Base-by-base conservation (phyloP, 164 flowering plant genomes). In the Liquidambar formosana region DNA sequence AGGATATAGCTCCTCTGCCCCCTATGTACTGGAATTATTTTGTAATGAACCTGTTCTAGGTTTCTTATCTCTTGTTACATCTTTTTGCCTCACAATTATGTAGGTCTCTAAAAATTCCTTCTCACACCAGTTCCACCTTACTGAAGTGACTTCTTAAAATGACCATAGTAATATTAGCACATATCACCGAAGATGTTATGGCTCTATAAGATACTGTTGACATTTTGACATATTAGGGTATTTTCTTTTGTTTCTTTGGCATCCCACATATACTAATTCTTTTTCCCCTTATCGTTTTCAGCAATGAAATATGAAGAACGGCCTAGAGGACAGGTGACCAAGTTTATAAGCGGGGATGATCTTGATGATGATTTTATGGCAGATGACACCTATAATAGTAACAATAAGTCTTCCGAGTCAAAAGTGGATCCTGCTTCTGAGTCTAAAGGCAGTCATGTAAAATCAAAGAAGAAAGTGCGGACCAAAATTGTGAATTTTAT, bases 281-380 rank as follows among this genome's bases (percentile, higher is more conserved):
- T 16, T n/a, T 22, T 49, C 23, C 8, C 14, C 56, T 15, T 73
- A 52, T 65, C 53, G 54, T 60, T 69, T 69, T 57, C 85, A 82
- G 85, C 73, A 57, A 57, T 59, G 41, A 73, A 53, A 66, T n/a
- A 18, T 11, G 73, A 56, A 49, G 85, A 77, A 64, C 69, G 63
- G 72, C 80, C 89, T 25, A 83, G 78, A 63, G 77, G 76, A 46
- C 69, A 78, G 51, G 83, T 86, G 67, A 89, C 87, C 8, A 84
- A 83, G 57, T 74, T 94, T 15, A 12, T 41, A 1, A 86, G 94
- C 51, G 98, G 98, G 12, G 97, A 94, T 53, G 97, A 92, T 73
- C 94, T 94, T 38, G 93, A 88, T 4, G 98, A 92, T 69, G 97
- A 92, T 72, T 92, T 90, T 74, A 38, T 75, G 75, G 41, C 43